phyloP scores from a whole-genome alignment of 2,329 filamentous ascomycete genomes.

The Thermoascus crustaceus region DNA sequence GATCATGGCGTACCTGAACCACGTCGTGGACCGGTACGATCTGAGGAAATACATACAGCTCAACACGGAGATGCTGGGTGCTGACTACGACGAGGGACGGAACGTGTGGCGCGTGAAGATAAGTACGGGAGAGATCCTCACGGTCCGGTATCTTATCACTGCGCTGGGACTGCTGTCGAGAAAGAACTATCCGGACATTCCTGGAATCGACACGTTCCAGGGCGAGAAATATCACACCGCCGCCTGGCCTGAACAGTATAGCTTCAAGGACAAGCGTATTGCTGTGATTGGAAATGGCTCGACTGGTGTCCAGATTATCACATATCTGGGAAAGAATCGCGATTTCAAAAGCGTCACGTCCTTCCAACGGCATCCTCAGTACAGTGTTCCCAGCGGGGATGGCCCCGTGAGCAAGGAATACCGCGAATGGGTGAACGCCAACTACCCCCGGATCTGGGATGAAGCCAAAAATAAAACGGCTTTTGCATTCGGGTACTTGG shows the following conservation, averaged over 20 bases:
- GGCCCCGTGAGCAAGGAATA: conserved; percentile 6
- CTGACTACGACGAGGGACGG: conserved; percentile 23
- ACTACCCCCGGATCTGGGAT: no score
- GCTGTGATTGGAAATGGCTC: conserved; percentile 38
- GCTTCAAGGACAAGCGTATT: conserved; percentile 30
- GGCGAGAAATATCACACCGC: conserved; percentile 34
- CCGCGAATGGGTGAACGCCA: no score
- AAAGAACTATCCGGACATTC: conserved; percentile 30
- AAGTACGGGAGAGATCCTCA: conserved; percentile 15
- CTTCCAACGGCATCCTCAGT: neutral
- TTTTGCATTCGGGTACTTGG: no score
- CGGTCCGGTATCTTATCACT: conserved; percentile 26
- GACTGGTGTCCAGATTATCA: conserved; percentile 32
- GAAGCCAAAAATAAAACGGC: no score
- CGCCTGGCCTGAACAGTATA: conserved; percentile 30
- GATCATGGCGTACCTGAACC: conserved; percentile 25
- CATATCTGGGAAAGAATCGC: conserved; percentile 16
- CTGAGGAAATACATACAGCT: conserved; percentile 34
- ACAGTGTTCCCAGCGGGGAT: conserved; percentile 9
- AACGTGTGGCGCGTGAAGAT: conserved; percentile 24
- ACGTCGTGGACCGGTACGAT: conserved; percentile 24
- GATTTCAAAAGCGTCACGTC: conserved; percentile 10
- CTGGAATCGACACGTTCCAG: conserved; percentile 29
- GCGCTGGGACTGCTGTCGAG: conserved; percentile 33
- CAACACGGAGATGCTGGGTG: conserved; percentile 28